Base-by-base conservation (phyloP, 1,139 yeast species). In the Candida frijolesensis region DNA sequence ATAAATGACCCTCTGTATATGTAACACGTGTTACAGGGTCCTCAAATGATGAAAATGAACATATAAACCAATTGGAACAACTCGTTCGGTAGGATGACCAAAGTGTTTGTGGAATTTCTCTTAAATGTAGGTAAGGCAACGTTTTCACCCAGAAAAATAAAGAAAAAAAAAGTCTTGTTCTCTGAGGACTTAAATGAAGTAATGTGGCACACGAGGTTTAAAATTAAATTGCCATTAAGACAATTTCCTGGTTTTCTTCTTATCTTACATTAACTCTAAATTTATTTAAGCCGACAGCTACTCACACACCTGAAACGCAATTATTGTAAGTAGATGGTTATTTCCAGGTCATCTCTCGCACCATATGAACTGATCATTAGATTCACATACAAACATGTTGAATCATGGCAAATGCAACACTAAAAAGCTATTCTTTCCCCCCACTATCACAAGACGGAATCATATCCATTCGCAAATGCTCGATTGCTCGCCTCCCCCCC, bases 131-230 rank as follows among this genome's bases (percentile, higher is more conserved):
- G 8, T 34, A 6, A 5, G 30, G 25, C 42, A 38, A 38, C 42
- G 42, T 38, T 38, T 38, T 38, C 38, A 15, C 16, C 15, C 35
- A 9, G 18, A 9, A 15, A n/a, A 7, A 34, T n/a, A 34, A 12
- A 12, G 6, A 12, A 12, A 14, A 15, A 10, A 11, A 7, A 14
- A 5, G 18, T 9, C 16, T 15, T 34, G 2, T 14, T 34, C 11
- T 16, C 16, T 16, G 16, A 14, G 18, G 11, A 14, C 16, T 12
- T 38, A 38, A 38, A 40, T 40, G 22, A 25, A 40, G 43, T 40
- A 40, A 40, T 27, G 34, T 11, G 43, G 43, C 43, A 40, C 43
- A 40, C 43, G 43, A 40, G 22, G 34, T 33, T 40, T 40, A 39
- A 22, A 37, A 37, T 7, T 18, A 37, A 16, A 37, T 16, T 37